These are phyloP conservation scores for Pontederia crassipes DNA, from an alignment of 176 grass and related monocot genomes.

Conservation along the genomic window DNA sequence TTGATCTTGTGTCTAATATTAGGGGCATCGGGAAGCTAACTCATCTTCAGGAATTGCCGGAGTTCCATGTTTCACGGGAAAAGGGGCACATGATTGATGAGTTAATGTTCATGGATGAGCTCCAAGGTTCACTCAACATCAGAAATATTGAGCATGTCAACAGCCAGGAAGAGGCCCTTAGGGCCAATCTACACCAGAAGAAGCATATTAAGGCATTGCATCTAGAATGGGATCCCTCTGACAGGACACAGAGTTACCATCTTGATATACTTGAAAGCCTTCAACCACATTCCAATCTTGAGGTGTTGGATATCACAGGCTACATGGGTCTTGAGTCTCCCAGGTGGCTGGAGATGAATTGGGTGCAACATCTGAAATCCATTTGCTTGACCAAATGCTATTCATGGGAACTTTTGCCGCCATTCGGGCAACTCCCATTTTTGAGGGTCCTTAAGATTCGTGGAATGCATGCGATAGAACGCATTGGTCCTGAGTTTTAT, in stretches of 20 bases:
- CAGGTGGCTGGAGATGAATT: slow-evolving; percentile 15
- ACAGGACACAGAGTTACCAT: neutral
- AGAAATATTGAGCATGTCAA: slow-evolving; percentile 17
- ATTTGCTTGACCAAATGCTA: neutral
- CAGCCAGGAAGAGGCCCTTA: slow-evolving; percentile 13
- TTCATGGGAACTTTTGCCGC: slow-evolving; percentile 21
- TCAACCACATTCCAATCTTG: slow-evolving; percentile 15
- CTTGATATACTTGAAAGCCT: slow-evolving; percentile 23
- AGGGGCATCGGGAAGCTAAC: slow-evolving; percentile 22
- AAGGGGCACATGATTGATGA: slow-evolving; percentile 7
- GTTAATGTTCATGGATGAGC: slow-evolving; percentile 20
- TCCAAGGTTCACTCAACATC: neutral
- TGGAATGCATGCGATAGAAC: slow-evolving; percentile 7
- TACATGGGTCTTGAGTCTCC: slow-evolving; percentile 4
- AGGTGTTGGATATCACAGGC: slow-evolving; percentile 16
- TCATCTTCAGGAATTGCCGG: slow-evolving; percentile 12
- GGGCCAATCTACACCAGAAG: slow-evolving; percentile 18
- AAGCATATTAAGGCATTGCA: slow-evolving; percentile 7
- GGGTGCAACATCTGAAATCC: neutral
- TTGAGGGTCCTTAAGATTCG: slow-evolving; percentile 20
- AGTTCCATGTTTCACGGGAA: slow-evolving; percentile 13
- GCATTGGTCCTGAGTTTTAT: slow-evolving; percentile 34
- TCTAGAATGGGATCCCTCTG: slow-evolving; percentile 6
- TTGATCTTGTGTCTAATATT: slow-evolving; percentile 6
- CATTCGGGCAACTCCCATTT: slow-evolving; percentile 30